A percentile compares a stretch with the other conserved stretches of the same genome.
Evolutionary conservation across 1,139 yeast species (phyloP).

Genomic region (Magnusiomyces paraingens): DNA sequence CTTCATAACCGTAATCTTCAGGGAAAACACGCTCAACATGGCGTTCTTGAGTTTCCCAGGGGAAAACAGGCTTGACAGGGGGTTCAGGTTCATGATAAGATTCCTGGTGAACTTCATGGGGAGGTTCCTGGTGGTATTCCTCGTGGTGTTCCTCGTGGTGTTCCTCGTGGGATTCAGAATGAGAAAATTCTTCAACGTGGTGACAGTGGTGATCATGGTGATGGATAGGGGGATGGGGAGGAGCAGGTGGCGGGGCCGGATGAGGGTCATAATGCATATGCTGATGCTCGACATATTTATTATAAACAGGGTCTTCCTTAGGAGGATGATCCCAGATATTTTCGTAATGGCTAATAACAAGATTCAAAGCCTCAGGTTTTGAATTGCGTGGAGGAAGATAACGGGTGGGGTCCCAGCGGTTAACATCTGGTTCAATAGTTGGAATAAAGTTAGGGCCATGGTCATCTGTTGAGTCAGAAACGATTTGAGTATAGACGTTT

Average conservation of each 20-base stretch:
- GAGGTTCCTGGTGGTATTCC: too few relatives aligned
- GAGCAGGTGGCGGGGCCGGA: slow-evolving; percentile 4
- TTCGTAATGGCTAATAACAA: slow-evolving; percentile 23
- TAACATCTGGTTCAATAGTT: slow-evolving; percentile 28
- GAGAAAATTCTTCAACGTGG: background rate
- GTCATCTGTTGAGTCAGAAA: background rate
- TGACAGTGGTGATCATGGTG: too few relatives aligned
- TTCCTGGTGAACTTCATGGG: background rate
- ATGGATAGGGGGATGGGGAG: slow-evolving; percentile 6
- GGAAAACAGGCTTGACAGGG: slow-evolving; percentile 15
- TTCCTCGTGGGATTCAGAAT: background rate
- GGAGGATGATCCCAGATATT: slow-evolving; percentile 29
- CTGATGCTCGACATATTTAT: background rate
- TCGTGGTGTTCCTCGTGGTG: background rate
- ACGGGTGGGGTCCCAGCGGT: slow-evolving; percentile 40
- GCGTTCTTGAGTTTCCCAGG: slow-evolving; percentile 12
- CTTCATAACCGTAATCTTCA: slow-evolving; percentile 15
- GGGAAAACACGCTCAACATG: slow-evolving; percentile 20
- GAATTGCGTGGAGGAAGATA: slow-evolving; percentile 38
- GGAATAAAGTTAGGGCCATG: background rate
- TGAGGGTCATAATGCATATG: slow-evolving; percentile 8
- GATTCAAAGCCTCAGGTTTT: slow-evolving; percentile 37
- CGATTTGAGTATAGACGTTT: background rate
- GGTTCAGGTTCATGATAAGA: background rate
- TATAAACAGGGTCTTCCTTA: slow-evolving; percentile 3